Evolutionary conservation across 75 land plant genomes (phyloP).

Genomic region (Cunninghamia lanceolata): DNA sequence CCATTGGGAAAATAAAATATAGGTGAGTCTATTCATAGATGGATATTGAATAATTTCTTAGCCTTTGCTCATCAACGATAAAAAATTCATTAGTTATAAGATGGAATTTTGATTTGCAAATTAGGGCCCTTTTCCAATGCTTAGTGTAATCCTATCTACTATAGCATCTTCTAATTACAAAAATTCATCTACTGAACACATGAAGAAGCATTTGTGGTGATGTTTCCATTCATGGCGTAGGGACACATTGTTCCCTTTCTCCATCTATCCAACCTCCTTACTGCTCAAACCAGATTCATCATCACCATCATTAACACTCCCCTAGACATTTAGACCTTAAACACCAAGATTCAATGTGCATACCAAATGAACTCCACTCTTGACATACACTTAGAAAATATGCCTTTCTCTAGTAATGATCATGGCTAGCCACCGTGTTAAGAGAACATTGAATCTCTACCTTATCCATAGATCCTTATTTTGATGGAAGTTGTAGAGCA

Average conservation of each 20-base stretch:
- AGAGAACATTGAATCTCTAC: not conserved
- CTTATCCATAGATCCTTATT: not conserved
- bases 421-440: conserved; percentile 28
- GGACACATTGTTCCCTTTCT: conserved; percentile 41
- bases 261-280: conserved; percentile 16
- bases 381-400: not conserved
- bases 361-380: too few relatives aligned
- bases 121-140: too few relatives aligned
- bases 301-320: conserved; percentile 32
- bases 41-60: too few relatives aligned
- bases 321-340: conserved; percentile 21
- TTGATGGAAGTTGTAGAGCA: not conserved
- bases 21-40: too few relatives aligned
- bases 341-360: conserved; percentile 14
- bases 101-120: too few relatives aligned
- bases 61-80: too few relatives aligned
- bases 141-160: too few relatives aligned
- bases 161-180: too few relatives aligned
- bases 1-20: too few relatives aligned
- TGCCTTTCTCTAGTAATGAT: conserved; percentile 8
- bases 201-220: conserved; percentile 7
- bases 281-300: not conserved
- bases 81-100: too few relatives aligned
- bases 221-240: conserved; percentile 30
- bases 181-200: too few relatives aligned